Conservation (phyloP, 352 stramenopile genomes). For the Phytophthora palmivora region DNA sequence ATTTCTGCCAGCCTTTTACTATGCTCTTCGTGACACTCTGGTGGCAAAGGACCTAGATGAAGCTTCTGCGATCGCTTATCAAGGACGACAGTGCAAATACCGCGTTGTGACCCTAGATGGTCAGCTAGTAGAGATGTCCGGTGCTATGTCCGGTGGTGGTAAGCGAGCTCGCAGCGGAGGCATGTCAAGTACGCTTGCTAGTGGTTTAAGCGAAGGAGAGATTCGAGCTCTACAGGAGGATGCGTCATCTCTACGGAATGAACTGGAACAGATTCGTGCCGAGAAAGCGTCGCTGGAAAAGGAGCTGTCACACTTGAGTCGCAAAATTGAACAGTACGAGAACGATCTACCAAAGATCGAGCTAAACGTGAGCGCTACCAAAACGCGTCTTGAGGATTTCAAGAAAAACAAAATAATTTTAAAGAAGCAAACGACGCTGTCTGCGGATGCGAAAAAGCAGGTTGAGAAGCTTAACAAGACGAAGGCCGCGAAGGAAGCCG, state of each 20-base stretch:
- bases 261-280: constrained; percentile 68
- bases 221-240: constrained; percentile 70
- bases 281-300: constrained; percentile 78
- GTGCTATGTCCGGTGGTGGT: constrained; percentile 99
- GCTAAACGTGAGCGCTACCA: constrained; percentile 79
- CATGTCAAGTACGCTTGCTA: constrained; percentile 89
- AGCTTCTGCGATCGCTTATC: constrained; percentile 88
- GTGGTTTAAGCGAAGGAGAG: constrained; percentile 62
- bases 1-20: constrained; percentile 96
- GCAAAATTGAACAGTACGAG: constrained; percentile 90
- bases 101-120: constrained; percentile 98
- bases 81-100: constrained; percentile 94
- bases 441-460: constrained; percentile 88
- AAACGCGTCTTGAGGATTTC: constrained; percentile 70
- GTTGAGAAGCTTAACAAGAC: constrained; percentile 84
- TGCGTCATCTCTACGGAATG: constrained; percentile 52
- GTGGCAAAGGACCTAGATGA: constrained; percentile 97
- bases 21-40: constrained; percentile 97
- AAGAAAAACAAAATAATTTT: constrained; percentile 69
- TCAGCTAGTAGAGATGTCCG: constrained; percentile 98
- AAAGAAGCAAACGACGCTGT: constrained; percentile 90
- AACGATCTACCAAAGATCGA: constrained; percentile 92
- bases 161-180: constrained; percentile 92
- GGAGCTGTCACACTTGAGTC: constrained; percentile 86
- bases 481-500: constrained; percentile 89